Evolutionary conservation across 169 alveolate species (phyloP), one percentile per base, ranked within the genome.

Genomic region (Plasmodium malariae): DNA sequence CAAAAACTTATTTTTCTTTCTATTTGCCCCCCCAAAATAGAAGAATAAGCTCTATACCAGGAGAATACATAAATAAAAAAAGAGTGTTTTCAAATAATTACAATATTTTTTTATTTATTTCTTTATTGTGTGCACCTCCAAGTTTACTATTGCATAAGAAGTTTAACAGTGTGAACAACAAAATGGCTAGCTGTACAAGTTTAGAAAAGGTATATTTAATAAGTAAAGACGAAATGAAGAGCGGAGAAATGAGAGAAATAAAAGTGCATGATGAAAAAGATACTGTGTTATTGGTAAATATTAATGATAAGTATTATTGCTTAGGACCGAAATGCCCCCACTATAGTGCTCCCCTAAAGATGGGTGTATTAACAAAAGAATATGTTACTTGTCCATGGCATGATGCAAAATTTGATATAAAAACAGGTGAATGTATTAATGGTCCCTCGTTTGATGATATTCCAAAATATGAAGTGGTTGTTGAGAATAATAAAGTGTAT

Each of bases 271-370:
- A 85, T 43, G 95, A 92, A 71, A 89, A 89, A 21, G 91, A 83
- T 24, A 67, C 74, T 4, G 95, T 94, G 5, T 87, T 94, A 36
- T 90, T 94, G 7, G 74, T 94, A 24, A 88, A 92, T 11, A 60
- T 88, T 21, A 86, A 92, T 62, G 91, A 93, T 24, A 74, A 62
- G 3, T 88, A 91, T 78, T 80, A 94, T 69, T 92, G 95, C 43
- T 87, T 95, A 19, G 96, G 96, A 14, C 92, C 95, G 9, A 88
- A 93, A 37, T 94, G 96, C 67, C 96, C 96, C 0, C 96, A 94
- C 49, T 93, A 80, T 43, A 70, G 93, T 37, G 96, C 96, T 7
- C 91, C 95, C 2, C 92, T 94, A 32, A 37, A 48, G 30, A 12
- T 40, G 74, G 96, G 96, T 28, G 88, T 83, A n/a, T 86, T 92